These are phyloP conservation scores for Ormosia emarginata DNA, from an alignment of 306 rosid genomes.

Conservation along the genomic window DNA sequence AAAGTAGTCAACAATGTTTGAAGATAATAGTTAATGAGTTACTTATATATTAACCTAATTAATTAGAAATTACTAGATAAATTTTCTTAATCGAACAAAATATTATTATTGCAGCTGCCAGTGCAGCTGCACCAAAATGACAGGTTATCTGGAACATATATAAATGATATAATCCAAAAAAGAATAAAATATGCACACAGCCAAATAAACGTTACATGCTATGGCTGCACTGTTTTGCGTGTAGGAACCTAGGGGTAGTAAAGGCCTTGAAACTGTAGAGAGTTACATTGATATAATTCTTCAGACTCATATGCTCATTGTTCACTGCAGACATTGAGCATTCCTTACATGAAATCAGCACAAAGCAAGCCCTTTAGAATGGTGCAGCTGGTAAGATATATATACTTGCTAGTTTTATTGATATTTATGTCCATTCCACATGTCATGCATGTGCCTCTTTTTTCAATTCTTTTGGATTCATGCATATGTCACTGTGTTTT, in stretches of 20 bases:
- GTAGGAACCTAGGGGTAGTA: too few species aligned
- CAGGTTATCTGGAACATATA: not conserved
- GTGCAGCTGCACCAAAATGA: not conserved
- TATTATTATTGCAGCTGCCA: not conserved
- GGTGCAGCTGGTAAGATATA: slow-evolving; percentile 39
- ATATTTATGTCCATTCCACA: not conserved
- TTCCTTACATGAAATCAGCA: slow-evolving; percentile 46
- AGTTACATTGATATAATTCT: not conserved
- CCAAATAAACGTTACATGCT: not conserved
- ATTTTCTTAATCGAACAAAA: too few species aligned
- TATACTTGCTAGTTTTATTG: not conserved
- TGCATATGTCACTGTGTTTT: too few species aligned
- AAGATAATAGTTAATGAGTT: not conserved
- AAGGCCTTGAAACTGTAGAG: not conserved
- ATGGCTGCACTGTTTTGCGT: not conserved
- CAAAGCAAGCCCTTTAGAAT: slow-evolving; percentile 38
- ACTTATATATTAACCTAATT: not conserved
- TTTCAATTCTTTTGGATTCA: too few species aligned
- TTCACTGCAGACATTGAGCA: slow-evolving; percentile 52
- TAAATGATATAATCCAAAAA: not conserved
- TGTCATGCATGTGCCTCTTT: too few species aligned
- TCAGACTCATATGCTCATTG: not conserved
- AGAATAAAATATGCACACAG: not conserved
- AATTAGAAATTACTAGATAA: too few species aligned
- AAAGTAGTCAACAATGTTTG: too few species aligned